Conservation (phyloP, 139 green algal species). For the Chlamydomonas urium region DNA sequence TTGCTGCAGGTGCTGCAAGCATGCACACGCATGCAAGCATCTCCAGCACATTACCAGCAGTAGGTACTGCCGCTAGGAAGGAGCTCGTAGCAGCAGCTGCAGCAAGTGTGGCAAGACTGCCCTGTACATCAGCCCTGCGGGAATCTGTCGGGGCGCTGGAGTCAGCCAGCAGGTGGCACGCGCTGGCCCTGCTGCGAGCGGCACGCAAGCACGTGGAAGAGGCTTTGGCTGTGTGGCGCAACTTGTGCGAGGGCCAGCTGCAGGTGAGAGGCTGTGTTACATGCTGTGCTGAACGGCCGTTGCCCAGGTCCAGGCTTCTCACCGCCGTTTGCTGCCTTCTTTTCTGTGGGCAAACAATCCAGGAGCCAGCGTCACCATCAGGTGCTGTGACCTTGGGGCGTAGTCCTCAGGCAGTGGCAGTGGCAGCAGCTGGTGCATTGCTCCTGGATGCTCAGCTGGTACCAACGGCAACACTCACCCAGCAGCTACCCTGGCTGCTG, state of each 20-base stretch:
- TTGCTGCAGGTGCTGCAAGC: not conserved
- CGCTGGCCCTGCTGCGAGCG: conserved; percentile 37
- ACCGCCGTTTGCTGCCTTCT: too few species aligned
- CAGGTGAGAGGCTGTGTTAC: conserved; percentile 8
- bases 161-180: conserved; percentile 29
- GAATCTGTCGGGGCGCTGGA: conserved; percentile 22
- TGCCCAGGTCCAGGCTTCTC: not conserved
- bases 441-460: too few species aligned
- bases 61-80: too few species aligned
- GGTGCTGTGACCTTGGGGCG: too few species aligned
- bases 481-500: conserved; percentile 37
- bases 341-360: too few species aligned
- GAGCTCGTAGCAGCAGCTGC: not conserved
- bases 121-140: not conserved
- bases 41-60: too few species aligned
- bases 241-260: conserved; percentile 29
- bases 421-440: too few species aligned
- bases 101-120: not conserved
- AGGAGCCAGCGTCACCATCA: too few species aligned
- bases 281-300: too few species aligned
- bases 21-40: not conserved
- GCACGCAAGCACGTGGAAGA: conserved; percentile 9
- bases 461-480: too few species aligned
- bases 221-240: conserved; percentile 38
- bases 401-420: too few species aligned